Conservation (phyloP, 2,329 filamentous ascomycete species). For the Phaeophleospora eucalypticola region DNA sequence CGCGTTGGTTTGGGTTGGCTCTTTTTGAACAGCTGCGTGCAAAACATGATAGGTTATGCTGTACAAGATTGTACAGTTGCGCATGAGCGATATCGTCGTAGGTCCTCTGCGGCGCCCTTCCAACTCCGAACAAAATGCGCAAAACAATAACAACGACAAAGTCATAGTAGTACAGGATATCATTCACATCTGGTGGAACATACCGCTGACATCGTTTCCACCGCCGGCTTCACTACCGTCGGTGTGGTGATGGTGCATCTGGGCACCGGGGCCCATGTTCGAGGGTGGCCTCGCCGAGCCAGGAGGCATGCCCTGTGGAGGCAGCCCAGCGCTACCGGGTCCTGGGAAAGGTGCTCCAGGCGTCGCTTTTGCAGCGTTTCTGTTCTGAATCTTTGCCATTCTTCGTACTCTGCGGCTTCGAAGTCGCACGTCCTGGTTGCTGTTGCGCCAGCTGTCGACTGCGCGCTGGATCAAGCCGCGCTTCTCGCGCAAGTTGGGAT, state of each 20-base stretch:
- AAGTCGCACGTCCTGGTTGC: conserved; percentile 90
- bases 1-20: conserved; percentile 17
- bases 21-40: background rate
- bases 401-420: conserved; percentile 87
- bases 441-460: conserved; percentile 98
- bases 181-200: conserved; percentile 85
- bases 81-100: conserved; percentile 19
- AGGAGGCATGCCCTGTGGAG: conserved; percentile 57
- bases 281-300: conserved; percentile 54
- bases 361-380: conserved; percentile 37
- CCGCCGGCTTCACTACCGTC: conserved; percentile 64
- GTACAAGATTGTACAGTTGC: conserved; percentile 25
- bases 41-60: conserved; percentile 20
- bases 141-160: conserved; percentile 11
- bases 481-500: conserved; percentile 86
- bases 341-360: conserved; percentile 58
- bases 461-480: conserved; percentile 92
- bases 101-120: conserved; percentile 15
- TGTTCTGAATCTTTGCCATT: conserved; percentile 92
- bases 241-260: conserved; percentile 67
- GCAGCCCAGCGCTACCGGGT: conserved; percentile 56
- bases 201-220: conserved; percentile 79
- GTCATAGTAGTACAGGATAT: conserved; percentile 41
- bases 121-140: conserved; percentile 19
- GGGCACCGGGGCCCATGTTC: conserved; percentile 54